Evolutionary conservation across 2,329 filamentous ascomycete species (phyloP).

Genomic region (Cladosporium colombiae): DNA sequence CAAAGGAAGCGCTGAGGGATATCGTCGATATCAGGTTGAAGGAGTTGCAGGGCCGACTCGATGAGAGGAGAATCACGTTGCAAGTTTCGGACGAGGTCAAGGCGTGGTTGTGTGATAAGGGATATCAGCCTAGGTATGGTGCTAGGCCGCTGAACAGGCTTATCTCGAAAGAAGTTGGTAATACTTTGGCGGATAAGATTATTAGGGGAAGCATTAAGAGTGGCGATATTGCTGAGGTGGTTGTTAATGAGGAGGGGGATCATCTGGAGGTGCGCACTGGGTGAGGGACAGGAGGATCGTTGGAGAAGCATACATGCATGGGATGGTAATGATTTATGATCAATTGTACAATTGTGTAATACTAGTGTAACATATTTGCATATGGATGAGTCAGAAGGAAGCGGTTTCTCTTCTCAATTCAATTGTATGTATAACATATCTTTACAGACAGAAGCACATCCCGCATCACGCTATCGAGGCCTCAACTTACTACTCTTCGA

Average conservation of each 20-base stretch:
- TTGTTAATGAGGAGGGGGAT: constrained; percentile 61
- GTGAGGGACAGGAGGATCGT: not conserved
- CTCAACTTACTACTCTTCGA: not conserved
- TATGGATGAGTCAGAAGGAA: not conserved
- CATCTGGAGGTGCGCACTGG: constrained; percentile 34
- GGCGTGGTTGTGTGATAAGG: constrained; percentile 82
- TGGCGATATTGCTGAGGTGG: constrained; percentile 72
- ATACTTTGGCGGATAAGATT: constrained; percentile 85
- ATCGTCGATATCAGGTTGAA: constrained; percentile 90
- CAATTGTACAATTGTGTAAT: constrained; percentile 17
- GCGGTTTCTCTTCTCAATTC: not conserved
- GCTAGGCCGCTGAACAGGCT: constrained; percentile 87
- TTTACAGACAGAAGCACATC: not conserved
- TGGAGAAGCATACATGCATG: not conserved
- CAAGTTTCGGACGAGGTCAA: constrained; percentile 71
- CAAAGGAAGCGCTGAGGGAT: constrained; percentile 74
- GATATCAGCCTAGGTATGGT: constrained; percentile 89
- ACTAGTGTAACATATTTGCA: constrained; percentile 11
- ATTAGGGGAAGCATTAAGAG: constrained; percentile 79
- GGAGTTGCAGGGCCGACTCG: constrained; percentile 79
- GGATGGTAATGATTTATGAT: constrained; percentile 13
- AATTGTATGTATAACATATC: not conserved
- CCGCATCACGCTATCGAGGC: not conserved
- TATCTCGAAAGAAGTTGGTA: constrained; percentile 87
- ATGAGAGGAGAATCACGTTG: constrained; percentile 81